Evolutionary conservation across 169 alveolate genomes (phyloP).

Genomic region (Cryptosporidium canis): DNA sequence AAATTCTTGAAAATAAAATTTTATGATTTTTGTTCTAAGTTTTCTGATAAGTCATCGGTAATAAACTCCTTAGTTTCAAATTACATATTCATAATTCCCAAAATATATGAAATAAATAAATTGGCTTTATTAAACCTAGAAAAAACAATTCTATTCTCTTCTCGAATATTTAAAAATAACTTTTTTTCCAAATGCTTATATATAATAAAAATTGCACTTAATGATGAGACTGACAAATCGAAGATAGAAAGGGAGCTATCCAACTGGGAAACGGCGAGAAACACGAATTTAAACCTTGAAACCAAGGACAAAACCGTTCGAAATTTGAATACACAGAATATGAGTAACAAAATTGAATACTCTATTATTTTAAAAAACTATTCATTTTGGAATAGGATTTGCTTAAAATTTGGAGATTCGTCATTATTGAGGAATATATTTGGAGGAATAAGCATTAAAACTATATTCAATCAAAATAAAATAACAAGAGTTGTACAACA

Average conservation of each 20-base stretch:
- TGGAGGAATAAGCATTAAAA: constrained; percentile 85
- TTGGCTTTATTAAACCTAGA: background rate
- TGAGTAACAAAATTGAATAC: constrained; percentile 20
- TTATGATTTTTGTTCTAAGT: background rate
- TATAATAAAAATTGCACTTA: background rate
- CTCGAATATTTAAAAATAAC: background rate
- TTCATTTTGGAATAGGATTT: constrained; percentile 87
- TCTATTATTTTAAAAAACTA: constrained; percentile 81
- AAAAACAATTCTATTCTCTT: background rate
- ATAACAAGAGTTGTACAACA: constrained; percentile 87
- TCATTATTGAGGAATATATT: constrained; percentile 87
- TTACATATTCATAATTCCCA: background rate
- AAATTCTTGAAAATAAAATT: background rate
- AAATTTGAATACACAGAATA: background rate
- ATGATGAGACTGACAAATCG: background rate
- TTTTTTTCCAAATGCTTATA: background rate
- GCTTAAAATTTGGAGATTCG: constrained; percentile 87
- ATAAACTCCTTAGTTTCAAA: background rate
- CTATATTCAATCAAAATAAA: constrained; percentile 87
- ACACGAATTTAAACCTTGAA: background rate
- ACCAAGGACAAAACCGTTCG: background rate
- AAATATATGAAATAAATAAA: background rate
- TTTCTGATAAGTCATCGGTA: background rate
- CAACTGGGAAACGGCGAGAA: background rate
- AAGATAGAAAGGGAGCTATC: background rate